A percentile compares a stretch with the other conserved stretches of the same genome.
phyloP scores from a whole-genome alignment of 768 basidiomycete species.

The Pisolithus orientalis region DNA sequence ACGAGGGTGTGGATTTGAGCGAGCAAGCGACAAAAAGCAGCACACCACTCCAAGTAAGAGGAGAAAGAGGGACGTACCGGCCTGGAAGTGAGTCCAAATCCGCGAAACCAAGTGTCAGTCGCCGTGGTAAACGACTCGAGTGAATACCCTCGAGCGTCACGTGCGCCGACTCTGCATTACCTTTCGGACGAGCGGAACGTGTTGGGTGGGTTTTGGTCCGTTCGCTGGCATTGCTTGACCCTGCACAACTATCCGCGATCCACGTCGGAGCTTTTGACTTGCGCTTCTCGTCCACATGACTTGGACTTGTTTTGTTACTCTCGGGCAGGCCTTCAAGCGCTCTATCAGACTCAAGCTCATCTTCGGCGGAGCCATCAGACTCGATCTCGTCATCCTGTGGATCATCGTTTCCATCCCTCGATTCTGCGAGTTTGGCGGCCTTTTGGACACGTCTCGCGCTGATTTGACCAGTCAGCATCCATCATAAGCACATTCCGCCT shows the following conservation, averaged over 20 bases:
- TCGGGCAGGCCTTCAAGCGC: constrained; percentile 19
- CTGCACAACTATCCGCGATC: constrained; percentile 7
- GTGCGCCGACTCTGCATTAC: constrained; percentile 16
- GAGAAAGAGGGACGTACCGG: constrained; percentile 39
- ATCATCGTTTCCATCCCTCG: constrained; percentile 29
- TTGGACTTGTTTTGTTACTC: constrained; percentile 5
- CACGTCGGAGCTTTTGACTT: constrained; percentile 18
- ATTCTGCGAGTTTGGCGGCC: constrained; percentile 45
- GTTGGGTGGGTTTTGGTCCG: constrained; percentile 17
- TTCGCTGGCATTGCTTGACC: constrained; percentile 1
- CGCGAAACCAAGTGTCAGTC: constrained; percentile 34
- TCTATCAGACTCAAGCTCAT: constrained; percentile 34
- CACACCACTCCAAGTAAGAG: no score
- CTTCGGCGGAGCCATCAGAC: constrained; percentile 27
- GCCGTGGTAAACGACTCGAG: constrained; percentile 18
- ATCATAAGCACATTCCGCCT: background rate
- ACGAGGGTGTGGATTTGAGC: background rate
- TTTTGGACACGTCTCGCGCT: constrained; percentile 57
- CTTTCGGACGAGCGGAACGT: constrained; percentile 23
- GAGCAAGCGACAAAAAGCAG: background rate
- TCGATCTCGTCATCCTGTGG: constrained; percentile 26
- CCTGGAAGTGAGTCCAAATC: constrained; percentile 55
- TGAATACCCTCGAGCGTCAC: constrained; percentile 10
- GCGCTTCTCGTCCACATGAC: constrained; percentile 16
- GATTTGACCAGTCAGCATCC: background rate